Evolutionary conservation across 2,329 filamentous ascomycete species (phyloP).

Genomic region (Ustulina deusta): DNA sequence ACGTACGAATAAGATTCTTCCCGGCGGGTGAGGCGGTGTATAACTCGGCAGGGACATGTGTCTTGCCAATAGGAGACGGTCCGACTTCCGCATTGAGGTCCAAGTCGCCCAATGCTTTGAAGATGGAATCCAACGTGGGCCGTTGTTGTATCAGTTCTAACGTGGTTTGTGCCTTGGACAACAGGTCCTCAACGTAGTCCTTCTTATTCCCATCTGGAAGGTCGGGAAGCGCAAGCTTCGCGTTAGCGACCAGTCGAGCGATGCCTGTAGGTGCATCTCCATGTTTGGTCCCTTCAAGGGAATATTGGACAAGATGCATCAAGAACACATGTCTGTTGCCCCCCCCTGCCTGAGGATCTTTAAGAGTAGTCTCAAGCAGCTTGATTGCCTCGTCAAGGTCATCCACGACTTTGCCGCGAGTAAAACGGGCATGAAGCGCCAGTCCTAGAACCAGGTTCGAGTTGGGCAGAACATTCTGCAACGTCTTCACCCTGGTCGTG

Average conservation of each 20-base stretch:
- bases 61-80: slow-evolving; percentile 1
- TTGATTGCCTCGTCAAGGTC: slow-evolving; percentile 5
- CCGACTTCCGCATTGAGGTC: neutral
- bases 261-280: neutral
- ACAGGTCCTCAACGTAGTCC: neutral
- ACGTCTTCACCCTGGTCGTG: neutral
- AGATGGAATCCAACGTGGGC: neutral
- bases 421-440: neutral
- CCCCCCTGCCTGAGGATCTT: neutral
- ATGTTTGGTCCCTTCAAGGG: neutral
- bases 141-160: neutral
- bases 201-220: neutral
- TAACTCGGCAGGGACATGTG: slow-evolving; percentile 1
- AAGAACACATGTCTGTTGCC: neutral
- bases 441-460: slow-evolving; percentile 1
- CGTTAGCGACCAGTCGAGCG: neutral
- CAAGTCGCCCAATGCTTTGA: neutral
- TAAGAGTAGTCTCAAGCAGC: neutral
- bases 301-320: neutral
- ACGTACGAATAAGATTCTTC: slow-evolving; percentile 1
- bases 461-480: neutral
- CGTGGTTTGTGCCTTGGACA: neutral
- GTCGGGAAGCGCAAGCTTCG: slow-evolving; percentile 8
- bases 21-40: neutral
- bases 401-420: neutral